Evolutionary conservation across 2,329 filamentous ascomycete genomes (phyloP).

Genomic region (Scedosporium minutisporum): DNA sequence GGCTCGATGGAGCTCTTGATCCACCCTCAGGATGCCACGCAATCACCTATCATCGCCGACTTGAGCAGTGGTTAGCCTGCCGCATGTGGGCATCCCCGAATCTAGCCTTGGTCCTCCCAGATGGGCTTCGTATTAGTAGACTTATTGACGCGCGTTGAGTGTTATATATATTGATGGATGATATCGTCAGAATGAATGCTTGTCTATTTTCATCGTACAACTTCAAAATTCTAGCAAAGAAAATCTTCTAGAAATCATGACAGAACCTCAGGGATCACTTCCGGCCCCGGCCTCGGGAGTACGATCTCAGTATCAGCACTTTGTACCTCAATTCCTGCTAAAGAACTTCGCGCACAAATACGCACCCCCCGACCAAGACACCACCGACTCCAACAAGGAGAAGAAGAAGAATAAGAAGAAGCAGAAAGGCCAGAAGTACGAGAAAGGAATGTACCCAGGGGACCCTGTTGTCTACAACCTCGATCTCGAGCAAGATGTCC

Average conservation of each 20-base stretch:
- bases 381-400: not conserved
- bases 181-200: too few species aligned
- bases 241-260: too few species aligned
- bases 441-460: not conserved
- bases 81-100: not conserved
- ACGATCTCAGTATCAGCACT: not conserved
- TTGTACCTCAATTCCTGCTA: not conserved
- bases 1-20: not conserved
- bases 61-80: not conserved
- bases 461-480: constrained; percentile 17
- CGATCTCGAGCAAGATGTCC: constrained; percentile 10
- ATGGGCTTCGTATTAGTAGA: not conserved
- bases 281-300: not conserved
- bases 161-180: too few species aligned
- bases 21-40: not conserved
- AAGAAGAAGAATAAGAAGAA: not conserved
- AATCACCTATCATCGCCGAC: not conserved
- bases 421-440: not conserved
- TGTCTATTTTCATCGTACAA: too few species aligned
- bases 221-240: too few species aligned
- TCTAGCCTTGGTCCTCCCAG: not conserved
- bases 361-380: not conserved
- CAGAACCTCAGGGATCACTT: too few species aligned
- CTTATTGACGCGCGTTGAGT: too few species aligned
- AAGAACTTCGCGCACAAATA: not conserved